phyloP scores from a whole-genome alignment of 2,329 filamentous ascomycete species.

The Daldinia sp. region DNA sequence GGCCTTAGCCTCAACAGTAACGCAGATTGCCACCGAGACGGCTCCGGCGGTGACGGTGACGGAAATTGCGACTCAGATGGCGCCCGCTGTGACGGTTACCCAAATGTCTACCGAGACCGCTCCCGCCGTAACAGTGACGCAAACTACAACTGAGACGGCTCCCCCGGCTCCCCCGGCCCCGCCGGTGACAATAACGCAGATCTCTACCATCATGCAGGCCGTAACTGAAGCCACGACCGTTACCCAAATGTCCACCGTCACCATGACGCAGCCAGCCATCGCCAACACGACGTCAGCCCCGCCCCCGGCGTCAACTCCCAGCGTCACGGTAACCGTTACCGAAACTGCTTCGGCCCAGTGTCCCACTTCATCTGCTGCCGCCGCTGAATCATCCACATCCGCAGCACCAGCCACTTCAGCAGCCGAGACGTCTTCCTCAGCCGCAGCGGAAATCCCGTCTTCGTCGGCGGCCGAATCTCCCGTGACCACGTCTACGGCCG shows the following conservation, averaged over 20 bases:
- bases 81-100: neutral
- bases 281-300: neutral
- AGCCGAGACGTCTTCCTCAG: neutral
- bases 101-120: constrained; percentile 42
- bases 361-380: constrained; percentile 1
- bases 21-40: constrained; percentile 40
- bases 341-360: constrained; percentile 10
- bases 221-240: constrained; percentile 42
- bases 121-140: neutral
- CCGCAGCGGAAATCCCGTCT: neutral
- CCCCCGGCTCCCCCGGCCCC: neutral
- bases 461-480: neutral
- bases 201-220: constrained; percentile 15
- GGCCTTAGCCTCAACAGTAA: constrained; percentile 45
- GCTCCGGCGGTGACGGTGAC: neutral
- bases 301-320: neutral
- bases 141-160: constrained; percentile 38
- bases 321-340: constrained; percentile 11
- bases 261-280: constrained; percentile 44
- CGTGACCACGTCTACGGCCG: neutral
- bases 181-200: neutral
- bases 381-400: neutral
- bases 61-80: neutral
- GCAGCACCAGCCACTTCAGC: constrained; percentile 1
- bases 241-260: constrained; percentile 47